phyloP scores from a whole-genome alignment of 345 rosid species.

The Eucalyptus lansdowneana region DNA sequence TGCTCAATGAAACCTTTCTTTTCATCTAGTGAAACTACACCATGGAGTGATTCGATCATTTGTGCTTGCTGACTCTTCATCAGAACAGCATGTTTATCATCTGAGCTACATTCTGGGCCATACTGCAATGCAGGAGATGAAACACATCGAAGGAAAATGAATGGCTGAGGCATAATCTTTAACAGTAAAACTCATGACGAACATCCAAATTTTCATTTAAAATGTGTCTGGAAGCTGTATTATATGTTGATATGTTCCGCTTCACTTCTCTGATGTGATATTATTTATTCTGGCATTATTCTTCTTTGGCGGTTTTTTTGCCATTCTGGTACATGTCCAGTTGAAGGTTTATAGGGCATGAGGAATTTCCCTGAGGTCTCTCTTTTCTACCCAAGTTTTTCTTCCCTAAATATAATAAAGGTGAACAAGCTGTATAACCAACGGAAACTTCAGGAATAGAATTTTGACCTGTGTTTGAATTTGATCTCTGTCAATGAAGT shows the following conservation, averaged over 20 bases:
- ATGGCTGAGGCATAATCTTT: not conserved
- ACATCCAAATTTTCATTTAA: not conserved
- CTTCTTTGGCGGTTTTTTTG: not conserved
- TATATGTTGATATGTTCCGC: not conserved
- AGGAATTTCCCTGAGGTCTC: not conserved
- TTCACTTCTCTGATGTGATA: not conserved
- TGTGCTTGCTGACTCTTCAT: not conserved
- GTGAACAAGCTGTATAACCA: not conserved
- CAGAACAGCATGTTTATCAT: not conserved
- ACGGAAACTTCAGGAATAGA: not conserved
- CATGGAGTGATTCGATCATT: not conserved
- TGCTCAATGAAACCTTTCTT: not conserved
- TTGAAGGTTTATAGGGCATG: not conserved
- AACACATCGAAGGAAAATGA: not conserved
- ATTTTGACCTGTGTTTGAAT: not conserved
- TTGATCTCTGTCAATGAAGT: not conserved
- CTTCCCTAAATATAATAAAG: not conserved
- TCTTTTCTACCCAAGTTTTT: not conserved
- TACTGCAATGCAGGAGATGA: not conserved
- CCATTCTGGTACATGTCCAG: not conserved
- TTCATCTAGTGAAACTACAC: not conserved
- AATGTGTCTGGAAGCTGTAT: not conserved
- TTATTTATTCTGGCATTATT: not conserved
- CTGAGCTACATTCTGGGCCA: not conserved
- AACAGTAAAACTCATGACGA: not conserved